Evolutionary conservation across 2,329 filamentous ascomycete genomes (phyloP).

Genomic region (Neopestalotiopsis rosae): DNA sequence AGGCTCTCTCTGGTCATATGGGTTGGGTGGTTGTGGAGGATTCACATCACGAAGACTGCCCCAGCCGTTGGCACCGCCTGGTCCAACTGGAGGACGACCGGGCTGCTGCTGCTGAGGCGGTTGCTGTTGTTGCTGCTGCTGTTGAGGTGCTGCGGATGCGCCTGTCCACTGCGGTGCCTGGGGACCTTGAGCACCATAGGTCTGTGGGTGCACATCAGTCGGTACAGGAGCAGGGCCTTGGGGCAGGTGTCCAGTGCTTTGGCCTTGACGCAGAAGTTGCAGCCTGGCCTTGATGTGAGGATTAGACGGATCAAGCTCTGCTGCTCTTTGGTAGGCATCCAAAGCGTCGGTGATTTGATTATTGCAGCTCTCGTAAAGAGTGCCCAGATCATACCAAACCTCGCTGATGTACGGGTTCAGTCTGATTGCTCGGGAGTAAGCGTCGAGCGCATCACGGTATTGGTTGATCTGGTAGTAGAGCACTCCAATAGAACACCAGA

Average conservation of each 20-base stretch:
- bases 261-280: constrained; percentile 84
- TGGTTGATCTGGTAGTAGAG: constrained; percentile 99
- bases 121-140: constrained; percentile 46
- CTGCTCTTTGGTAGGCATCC: constrained; percentile 92
- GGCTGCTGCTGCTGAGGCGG: constrained; percentile 34
- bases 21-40: constrained; percentile 77
- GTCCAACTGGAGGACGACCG: constrained; percentile 60
- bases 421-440: constrained; percentile 94
- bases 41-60: constrained; percentile 76
- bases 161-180: constrained; percentile 90
- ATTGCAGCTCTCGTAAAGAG: constrained; percentile 98
- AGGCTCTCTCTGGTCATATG: constrained; percentile 79
- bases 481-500: constrained; percentile 99
- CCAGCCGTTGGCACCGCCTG: constrained; percentile 63
- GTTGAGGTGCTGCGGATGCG: constrained; percentile 62
- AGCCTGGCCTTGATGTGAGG: constrained; percentile 95
- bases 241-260: constrained; percentile 73
- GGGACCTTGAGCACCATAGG: constrained; percentile 85
- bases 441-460: constrained; percentile 96
- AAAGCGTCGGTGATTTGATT: constrained; percentile 97
- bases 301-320: constrained; percentile 90
- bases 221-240: constrained; percentile 78
- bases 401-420: constrained; percentile 98
- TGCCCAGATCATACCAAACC: constrained; percentile 98
- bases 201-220: constrained; percentile 94